Base-by-base conservation (phyloP, 345 rosid species). In the Bruguiera gymnorhiza region DNA sequence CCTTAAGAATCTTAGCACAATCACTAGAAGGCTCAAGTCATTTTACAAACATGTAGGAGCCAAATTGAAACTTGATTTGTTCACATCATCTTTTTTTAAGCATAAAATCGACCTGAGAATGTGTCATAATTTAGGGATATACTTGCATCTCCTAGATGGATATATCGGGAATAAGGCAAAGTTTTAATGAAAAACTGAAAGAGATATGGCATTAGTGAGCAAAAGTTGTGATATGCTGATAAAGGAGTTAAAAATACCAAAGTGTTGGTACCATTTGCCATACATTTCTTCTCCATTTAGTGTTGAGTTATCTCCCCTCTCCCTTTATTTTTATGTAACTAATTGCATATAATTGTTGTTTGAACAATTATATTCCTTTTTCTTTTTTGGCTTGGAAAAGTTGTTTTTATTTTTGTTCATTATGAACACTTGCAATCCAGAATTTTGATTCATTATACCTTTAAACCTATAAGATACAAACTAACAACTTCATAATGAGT, bases 131-230 rank as follows among this genome's bases (percentile, higher is more conserved):
- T 34, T 50, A 18, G 80, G 80, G 75, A 76, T 78, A 3, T 85
- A 82, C 34, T 80, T 85, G 9, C 86, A 80, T 27, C 75, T 85
- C 19, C 67, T 76, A 19, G 88, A 85, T 58, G 88, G 88, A 15
- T 80, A 37, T 37, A 23, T 37, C 0, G 31, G 80, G 50, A 6
- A 62, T 1, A 61, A 55, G 13, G 51, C 69, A 1, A 24, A 63
- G 3, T 85, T 78, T 50, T 68, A 78, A 20, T 61, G 50, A 2
- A 73, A 75, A 30, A 79, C 83, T 2, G 53, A 71, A 16, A 79
- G 88, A 71, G 88, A 85, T 61, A 43, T 82, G 27, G 67, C 79
- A 19, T 55, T 85, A 51, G 85, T 85, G 67, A 82, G 80, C 65
- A 85, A 82, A 71, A 55, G 73, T 7, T 73, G 83, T 46, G 79